Conservation (phyloP, 2,329 filamentous ascomycete species). For the Sclerotinia spermophila region DNA sequence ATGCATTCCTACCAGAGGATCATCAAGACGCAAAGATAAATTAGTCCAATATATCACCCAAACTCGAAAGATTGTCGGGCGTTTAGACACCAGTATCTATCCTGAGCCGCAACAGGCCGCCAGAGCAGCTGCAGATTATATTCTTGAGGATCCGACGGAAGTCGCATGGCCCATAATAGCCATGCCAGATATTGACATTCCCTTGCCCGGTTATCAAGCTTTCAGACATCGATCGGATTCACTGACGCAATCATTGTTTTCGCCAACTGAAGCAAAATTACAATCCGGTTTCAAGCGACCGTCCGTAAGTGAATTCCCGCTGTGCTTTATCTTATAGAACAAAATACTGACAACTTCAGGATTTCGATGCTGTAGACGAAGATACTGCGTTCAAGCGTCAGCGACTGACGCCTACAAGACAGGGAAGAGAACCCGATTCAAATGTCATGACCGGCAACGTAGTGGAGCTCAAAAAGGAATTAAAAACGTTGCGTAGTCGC, state of each 20-base stretch:
- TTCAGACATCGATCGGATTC: not conserved
- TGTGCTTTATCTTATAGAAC: not conserved
- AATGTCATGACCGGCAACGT: conserved; percentile 35
- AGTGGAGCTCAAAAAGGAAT: conserved; percentile 41
- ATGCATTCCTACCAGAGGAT: conserved; percentile 25
- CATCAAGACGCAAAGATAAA: conserved; percentile 25
- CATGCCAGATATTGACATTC: conserved; percentile 29
- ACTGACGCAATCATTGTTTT: conserved; percentile 7
- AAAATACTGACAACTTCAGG: not conserved
- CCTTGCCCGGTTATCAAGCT: not conserved
- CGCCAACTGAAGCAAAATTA: not conserved
- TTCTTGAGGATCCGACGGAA: conserved; percentile 17
- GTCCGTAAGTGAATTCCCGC: conserved; percentile 6
- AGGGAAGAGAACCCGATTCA: not conserved
- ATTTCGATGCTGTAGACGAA: conserved; percentile 11
- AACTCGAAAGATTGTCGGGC: conserved; percentile 27
- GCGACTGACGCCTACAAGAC: conserved; percentile 12
- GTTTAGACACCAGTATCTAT: conserved; percentile 18
- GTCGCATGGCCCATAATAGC: conserved; percentile 28
- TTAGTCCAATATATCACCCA: conserved; percentile 31
- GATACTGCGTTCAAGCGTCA: conserved; percentile 12
- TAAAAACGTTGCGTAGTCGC: conserved; percentile 45
- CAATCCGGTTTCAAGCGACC: conserved; percentile 20
- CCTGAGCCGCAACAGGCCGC: conserved; percentile 30
- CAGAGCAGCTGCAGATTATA: conserved; percentile 27